Conservation (phyloP, 805 yeast genomes). For the Pichia scutulata region DNA sequence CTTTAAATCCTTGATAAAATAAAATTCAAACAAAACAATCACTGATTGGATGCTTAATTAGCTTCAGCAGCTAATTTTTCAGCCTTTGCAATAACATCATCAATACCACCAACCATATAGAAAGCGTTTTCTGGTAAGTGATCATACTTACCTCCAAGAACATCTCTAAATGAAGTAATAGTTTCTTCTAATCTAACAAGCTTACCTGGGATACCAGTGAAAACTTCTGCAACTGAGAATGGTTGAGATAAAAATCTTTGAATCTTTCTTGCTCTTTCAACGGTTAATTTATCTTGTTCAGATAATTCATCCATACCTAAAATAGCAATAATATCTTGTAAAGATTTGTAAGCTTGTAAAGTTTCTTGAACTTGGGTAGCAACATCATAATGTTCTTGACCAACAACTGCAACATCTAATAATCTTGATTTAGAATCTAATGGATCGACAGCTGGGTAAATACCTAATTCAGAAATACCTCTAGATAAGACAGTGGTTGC, state of each 20-base stretch:
- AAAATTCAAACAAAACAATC: slow-evolving; percentile 6
- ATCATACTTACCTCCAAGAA: slow-evolving; percentile 97
- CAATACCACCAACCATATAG: slow-evolving; percentile 99
- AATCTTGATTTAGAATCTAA: slow-evolving; percentile 98
- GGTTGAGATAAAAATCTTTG: slow-evolving; percentile 99
- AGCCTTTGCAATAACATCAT: slow-evolving; percentile 97
- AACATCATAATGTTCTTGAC: slow-evolving; percentile 96
- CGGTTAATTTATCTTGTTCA: slow-evolving; percentile 96
- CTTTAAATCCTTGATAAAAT: not conserved
- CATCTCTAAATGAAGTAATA: slow-evolving; percentile 89
- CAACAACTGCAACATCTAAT: slow-evolving; percentile 94
- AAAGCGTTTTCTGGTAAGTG: slow-evolving; percentile 98
- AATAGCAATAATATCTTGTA: slow-evolving; percentile 99
- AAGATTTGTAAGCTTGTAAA: slow-evolving; percentile 98
- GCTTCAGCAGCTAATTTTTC: slow-evolving; percentile 96
- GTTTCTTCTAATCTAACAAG: slow-evolving; percentile 96
- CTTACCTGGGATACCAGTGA: slow-evolving; percentile 99
- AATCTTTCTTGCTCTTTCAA: slow-evolving; percentile 99
- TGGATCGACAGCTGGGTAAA: slow-evolving; percentile 99
- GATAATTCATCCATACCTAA: slow-evolving; percentile 99
- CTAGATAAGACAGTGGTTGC: slow-evolving; percentile 99
- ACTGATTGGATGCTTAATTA: slow-evolving; percentile 35
- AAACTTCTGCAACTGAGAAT: slow-evolving; percentile 98
- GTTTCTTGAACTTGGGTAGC: slow-evolving; percentile 97
- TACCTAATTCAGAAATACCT: slow-evolving; percentile 99